Percentiles rank a stretch among this genome's conserved stretches.
phyloP scores from a whole-genome alignment of 257 asterid genomes.

The Forsythia viridissima region DNA sequence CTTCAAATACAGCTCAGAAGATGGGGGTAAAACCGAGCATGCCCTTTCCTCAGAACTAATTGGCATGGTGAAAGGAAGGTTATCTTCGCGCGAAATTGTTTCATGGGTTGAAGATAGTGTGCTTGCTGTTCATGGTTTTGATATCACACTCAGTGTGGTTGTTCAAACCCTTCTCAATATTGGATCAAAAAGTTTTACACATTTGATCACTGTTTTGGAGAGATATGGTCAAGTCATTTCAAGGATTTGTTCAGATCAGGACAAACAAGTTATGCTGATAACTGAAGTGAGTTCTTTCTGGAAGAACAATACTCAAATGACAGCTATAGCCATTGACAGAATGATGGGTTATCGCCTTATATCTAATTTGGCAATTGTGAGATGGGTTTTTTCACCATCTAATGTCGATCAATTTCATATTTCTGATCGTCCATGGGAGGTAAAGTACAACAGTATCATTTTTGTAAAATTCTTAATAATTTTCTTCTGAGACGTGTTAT shows the following conservation, averaged over 20 bases:
- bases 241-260: slow-evolving; percentile 79
- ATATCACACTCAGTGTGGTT: slow-evolving; percentile 71
- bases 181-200: slow-evolving; percentile 98
- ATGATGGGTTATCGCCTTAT: slow-evolving; percentile 99
- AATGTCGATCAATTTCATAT: slow-evolving; percentile 74
- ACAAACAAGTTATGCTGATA: slow-evolving; percentile 80
- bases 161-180: slow-evolving; percentile 86
- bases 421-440: slow-evolving; percentile 99
- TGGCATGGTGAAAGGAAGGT: slow-evolving; percentile 80
- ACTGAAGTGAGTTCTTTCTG: slow-evolving; percentile 86
- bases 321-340: slow-evolving; percentile 88
- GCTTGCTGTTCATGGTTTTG: slow-evolving; percentile 76
- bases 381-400: slow-evolving; percentile 84
- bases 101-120: slow-evolving; percentile 81
- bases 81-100: slow-evolving; percentile 61
- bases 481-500: no score
- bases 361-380: slow-evolving; percentile 88
- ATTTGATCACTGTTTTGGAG: slow-evolving; percentile 94
- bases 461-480: not conserved
- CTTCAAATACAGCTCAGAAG: slow-evolving; percentile 71
- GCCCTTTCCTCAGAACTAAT: slow-evolving; percentile 75
- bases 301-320: slow-evolving; percentile 88
- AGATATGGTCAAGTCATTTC: slow-evolving; percentile 92
- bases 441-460: slow-evolving; percentile 17
- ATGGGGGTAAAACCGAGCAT: slow-evolving; percentile 64